These are phyloP conservation scores for Sporopachydermia lactativora DNA, from an alignment of 805 yeast genomes.

Conservation along the genomic window DNA sequence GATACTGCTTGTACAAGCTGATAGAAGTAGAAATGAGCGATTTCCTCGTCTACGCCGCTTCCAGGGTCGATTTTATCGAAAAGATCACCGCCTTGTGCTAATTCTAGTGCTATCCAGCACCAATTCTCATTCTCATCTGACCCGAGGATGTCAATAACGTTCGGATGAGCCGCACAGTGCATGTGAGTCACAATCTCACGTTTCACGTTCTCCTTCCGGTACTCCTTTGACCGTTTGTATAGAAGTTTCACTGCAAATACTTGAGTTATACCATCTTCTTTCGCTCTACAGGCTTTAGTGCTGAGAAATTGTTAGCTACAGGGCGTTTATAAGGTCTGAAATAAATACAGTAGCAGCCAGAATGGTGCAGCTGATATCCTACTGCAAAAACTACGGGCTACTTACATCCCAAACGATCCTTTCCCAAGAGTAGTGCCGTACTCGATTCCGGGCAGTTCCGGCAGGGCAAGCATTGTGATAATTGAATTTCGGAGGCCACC, in stretches of 20 bases:
- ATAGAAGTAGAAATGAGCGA: slow-evolving; percentile 54
- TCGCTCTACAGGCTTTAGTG: not conserved
- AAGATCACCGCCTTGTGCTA: slow-evolving; percentile 62
- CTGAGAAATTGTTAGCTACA: too few relatives aligned
- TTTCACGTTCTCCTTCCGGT: slow-evolving; percentile 23
- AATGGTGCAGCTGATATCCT: too few relatives aligned
- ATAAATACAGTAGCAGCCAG: too few relatives aligned
- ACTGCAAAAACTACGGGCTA: too few relatives aligned
- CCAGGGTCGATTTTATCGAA: slow-evolving; percentile 74
- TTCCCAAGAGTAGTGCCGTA: not conserved
- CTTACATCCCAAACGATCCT: slow-evolving; percentile 1
- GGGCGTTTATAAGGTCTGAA: too few relatives aligned
- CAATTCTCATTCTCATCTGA: slow-evolving; percentile 41
- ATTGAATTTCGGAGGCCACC: too few relatives aligned
- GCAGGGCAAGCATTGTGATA: slow-evolving; percentile 23
- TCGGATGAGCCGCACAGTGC: slow-evolving; percentile 42
- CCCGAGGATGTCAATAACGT: slow-evolving; percentile 40
- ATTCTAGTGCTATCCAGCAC: slow-evolving; percentile 53
- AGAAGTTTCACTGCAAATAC: slow-evolving; percentile 2
- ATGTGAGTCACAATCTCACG: slow-evolving; percentile 47
- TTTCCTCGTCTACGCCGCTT: slow-evolving; percentile 48
- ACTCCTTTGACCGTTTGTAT: slow-evolving; percentile 4
- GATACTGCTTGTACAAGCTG: slow-evolving; percentile 50
- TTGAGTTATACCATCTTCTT: not conserved
- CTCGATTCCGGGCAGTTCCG: not conserved